phyloP scores from a whole-genome alignment of 2,329 filamentous ascomycete species.

The Xylariaceae sp. region DNA sequence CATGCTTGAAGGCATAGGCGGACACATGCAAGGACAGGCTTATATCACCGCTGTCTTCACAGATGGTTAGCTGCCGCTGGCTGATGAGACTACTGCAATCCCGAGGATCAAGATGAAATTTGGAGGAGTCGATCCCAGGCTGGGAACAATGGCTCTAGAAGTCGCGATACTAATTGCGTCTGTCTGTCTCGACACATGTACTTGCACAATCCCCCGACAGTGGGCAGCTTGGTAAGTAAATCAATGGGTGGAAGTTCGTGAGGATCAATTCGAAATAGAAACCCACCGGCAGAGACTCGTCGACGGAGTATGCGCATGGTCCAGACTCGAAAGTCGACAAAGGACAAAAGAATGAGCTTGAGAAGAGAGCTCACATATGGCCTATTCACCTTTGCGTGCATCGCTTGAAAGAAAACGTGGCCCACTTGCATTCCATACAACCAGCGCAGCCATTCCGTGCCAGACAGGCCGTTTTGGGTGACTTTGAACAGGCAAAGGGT shows the following conservation, averaged over 20 bases:
- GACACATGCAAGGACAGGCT: too few relatives aligned
- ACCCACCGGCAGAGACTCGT: neutral
- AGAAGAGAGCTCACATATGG: neutral
- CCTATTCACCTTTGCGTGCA: neutral
- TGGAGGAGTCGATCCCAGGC: neutral
- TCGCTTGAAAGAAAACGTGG: neutral
- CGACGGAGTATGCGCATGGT: neutral
- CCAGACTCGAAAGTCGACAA: neutral
- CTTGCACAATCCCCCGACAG: neutral
- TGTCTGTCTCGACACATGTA: neutral
- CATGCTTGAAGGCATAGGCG: neutral
- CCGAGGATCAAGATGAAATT: neutral
- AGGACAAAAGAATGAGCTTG: neutral
- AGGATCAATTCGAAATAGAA: neutral
- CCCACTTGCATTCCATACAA: constrained; percentile 5
- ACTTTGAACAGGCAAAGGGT: neutral
- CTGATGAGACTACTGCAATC: neutral
- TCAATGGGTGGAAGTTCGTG: neutral
- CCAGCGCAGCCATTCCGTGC: neutral
- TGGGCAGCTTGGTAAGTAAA: too few relatives aligned
- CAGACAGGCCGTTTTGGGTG: constrained; percentile 4
- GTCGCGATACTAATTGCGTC: neutral
- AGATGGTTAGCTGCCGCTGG: neutral
- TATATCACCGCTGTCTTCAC: neutral
- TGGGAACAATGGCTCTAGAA: neutral